Evolutionary conservation across 2,329 filamentous ascomycete genomes (phyloP).

Genomic region (Penicillium thymicola): DNA sequence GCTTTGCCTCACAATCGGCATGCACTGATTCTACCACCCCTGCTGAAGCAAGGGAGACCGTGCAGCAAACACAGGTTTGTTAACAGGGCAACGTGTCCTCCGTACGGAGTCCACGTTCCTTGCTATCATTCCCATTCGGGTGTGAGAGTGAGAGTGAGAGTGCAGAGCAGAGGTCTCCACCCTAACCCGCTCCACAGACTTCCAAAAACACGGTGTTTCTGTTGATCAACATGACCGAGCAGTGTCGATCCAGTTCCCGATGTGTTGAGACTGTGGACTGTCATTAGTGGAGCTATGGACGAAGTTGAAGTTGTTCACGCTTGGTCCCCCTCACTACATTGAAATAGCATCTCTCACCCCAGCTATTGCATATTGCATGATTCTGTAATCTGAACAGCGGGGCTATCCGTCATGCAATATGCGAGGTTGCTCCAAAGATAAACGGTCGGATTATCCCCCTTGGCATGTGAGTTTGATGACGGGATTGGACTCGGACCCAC

Average conservation of each 20-base stretch:
- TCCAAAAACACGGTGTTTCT: background rate
- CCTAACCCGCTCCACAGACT: background rate
- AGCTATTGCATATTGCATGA: background rate
- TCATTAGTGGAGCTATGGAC: background rate
- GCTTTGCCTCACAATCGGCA: background rate
- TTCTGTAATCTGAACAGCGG: background rate
- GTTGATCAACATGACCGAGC: conserved; percentile 6
- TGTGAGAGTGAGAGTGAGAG: too few relatives aligned
- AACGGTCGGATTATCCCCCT: background rate
- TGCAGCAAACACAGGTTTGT: background rate
- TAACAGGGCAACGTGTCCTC: background rate
- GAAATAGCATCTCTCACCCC: background rate
- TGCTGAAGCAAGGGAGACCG: background rate
- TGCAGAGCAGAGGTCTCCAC: background rate
- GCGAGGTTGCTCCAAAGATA: background rate
- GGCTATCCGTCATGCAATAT: background rate
- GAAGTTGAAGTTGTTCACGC: background rate
- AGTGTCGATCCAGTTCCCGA: conserved; percentile 21
- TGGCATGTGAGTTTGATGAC: background rate
- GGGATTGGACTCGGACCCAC: background rate
- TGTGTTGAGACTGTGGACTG: conserved; percentile 7
- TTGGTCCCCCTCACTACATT: background rate
- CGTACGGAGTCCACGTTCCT: background rate
- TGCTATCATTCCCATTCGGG: background rate
- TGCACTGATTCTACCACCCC: background rate